Percentiles rank a stretch among this genome's conserved stretches.
Conservation (phyloP, 192 early-diverging fungal genomes). For the Piromyces finnis region DNA sequence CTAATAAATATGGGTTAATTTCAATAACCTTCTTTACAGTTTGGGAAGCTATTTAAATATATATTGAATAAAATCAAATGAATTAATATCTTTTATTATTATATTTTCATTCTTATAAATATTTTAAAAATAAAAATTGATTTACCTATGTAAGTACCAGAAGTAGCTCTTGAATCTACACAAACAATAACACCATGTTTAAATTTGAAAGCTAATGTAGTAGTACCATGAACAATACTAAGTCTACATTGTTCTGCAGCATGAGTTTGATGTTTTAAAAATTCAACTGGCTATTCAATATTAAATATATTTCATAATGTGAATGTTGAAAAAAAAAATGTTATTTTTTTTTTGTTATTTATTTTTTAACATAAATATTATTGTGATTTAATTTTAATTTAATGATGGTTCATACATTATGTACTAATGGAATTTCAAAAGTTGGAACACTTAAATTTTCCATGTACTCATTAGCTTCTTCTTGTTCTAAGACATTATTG, state of each 20-base stretch:
- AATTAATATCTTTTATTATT: no score
- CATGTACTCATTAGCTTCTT: background rate
- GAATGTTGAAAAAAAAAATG: no score
- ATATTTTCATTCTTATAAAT: no score
- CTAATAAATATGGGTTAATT: constrained; percentile 94
- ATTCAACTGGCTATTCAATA: constrained; percentile 75
- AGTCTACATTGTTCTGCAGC: constrained; percentile 57
- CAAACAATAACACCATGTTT: constrained; percentile 82
- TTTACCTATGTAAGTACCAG: constrained; percentile 80
- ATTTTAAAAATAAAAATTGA: no score
- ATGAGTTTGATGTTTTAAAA: constrained; percentile 59
- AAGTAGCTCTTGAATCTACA: constrained; percentile 89
- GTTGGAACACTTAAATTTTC: background rate
- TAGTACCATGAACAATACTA: constrained; percentile 91
- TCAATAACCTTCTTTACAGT: constrained; percentile 97
- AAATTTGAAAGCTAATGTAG: constrained; percentile 96
- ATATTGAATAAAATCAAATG: no score
- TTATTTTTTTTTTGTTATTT: no score
- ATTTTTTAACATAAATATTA: no score
- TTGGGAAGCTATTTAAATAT: constrained; percentile 52
- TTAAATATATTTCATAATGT: no score
- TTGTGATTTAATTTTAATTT: background rate
- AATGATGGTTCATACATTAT: background rate
- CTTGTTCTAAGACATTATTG: background rate
- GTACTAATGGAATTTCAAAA: background rate